Evolutionary conservation across 768 basidiomycete species (phyloP).

Genomic region (Russula sp.): DNA sequence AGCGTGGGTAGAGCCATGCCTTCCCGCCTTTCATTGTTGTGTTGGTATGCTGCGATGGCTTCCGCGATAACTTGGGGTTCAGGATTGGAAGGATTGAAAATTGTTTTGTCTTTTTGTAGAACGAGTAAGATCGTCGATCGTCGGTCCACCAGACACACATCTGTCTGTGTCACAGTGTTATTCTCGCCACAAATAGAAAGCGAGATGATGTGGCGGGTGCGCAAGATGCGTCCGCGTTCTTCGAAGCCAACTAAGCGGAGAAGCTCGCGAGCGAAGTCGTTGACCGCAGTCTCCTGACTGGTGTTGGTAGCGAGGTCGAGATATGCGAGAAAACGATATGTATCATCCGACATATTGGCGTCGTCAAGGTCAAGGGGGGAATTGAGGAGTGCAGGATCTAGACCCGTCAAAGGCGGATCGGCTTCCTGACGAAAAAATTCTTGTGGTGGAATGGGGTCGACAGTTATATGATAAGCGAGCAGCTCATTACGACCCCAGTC

Average conservation of each 20-base stretch:
- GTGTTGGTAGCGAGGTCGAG: background rate
- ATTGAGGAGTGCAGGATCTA: background rate
- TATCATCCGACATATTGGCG: background rate
- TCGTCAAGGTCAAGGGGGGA: background rate
- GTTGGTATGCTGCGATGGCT: background rate
- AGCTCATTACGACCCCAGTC: background rate
- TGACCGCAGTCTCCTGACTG: background rate
- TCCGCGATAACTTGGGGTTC: slow-evolving; percentile 3
- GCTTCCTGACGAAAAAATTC: background rate
- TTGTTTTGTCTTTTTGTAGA: background rate
- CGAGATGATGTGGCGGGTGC: background rate
- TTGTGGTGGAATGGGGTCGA: background rate
- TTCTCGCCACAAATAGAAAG: background rate
- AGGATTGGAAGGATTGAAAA: background rate
- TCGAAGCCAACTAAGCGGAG: background rate
- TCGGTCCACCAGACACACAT: background rate
- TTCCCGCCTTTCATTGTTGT: background rate
- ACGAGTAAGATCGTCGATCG: background rate
- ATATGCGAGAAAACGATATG: background rate
- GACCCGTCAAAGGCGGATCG: background rate
- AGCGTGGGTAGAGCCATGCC: no score
- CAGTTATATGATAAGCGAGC: background rate
- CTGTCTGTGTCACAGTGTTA: background rate
- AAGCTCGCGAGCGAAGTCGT: background rate
- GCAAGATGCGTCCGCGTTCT: background rate